Evolutionary conservation across 2,329 filamentous ascomycete genomes (phyloP).

Genomic region (Trichoderma citrinoviride): DNA sequence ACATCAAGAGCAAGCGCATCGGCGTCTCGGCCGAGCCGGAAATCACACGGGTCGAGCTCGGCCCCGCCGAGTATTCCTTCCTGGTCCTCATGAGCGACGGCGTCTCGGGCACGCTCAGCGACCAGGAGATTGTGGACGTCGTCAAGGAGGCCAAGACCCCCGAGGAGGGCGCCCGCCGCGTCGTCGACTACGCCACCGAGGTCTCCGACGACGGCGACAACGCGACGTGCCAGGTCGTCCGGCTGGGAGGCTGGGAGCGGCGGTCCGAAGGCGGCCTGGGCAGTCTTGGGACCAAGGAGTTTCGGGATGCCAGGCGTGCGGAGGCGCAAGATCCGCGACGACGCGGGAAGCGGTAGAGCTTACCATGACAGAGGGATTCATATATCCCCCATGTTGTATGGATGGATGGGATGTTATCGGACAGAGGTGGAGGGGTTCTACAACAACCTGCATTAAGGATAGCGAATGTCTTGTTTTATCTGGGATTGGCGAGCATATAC

Average conservation of each 20-base stretch:
- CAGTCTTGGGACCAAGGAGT: conserved; percentile 87
- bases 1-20: conserved; percentile 86
- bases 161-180: conserved; percentile 73
- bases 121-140: conserved; percentile 95
- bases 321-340: conserved; percentile 74
- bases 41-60: conserved; percentile 73
- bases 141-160: conserved; percentile 92
- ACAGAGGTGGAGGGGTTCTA: too few species aligned
- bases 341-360: conserved; percentile 48
- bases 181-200: conserved; percentile 87
- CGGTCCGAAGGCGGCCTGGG: conserved; percentile 82
- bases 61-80: conserved; percentile 83
- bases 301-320: conserved; percentile 75
- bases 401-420: background rate
- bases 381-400: too few species aligned
- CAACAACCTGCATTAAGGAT: background rate
- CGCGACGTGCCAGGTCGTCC: conserved; percentile 64
- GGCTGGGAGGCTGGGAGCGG: conserved; percentile 67
- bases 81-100: conserved; percentile 86
- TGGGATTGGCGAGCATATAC: background rate
- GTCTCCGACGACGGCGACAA: conserved; percentile 68
- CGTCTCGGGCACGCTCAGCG: conserved; percentile 77
- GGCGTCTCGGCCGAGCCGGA: conserved; percentile 95
- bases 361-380: too few species aligned
- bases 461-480: background rate